A percentile compares a stretch with the other conserved stretches of the same genome.
phyloP scores from a whole-genome alignment of 2,329 filamentous ascomycete genomes.

The Pseudocercospora macadamiae region DNA sequence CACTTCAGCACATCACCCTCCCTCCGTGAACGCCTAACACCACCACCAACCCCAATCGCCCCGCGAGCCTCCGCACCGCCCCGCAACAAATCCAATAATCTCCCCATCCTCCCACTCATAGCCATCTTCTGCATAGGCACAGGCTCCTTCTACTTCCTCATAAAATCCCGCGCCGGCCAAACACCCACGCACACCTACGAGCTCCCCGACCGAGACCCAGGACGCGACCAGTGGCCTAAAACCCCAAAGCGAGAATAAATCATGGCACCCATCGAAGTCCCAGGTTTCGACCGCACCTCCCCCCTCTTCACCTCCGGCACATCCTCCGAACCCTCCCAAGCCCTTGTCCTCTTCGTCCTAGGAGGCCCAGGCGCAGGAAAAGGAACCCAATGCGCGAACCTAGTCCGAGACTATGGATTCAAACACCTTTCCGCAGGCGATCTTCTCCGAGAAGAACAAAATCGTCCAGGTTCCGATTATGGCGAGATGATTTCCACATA shows the following conservation, averaged over 20 bases:
- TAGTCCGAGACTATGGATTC: conserved; percentile 88
- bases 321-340: conserved; percentile 52
- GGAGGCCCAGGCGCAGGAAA: conserved; percentile 95
- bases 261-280: conserved; percentile 30
- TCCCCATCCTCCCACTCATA: conserved; percentile 51
- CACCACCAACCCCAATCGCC: conserved; percentile 15
- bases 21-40: conserved; percentile 6
- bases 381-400: conserved; percentile 89
- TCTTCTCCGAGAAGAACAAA: conserved; percentile 88
- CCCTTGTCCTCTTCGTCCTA: conserved; percentile 95
- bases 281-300: conserved; percentile 41
- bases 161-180: conserved; percentile 45
- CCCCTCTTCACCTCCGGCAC: conserved; percentile 70
- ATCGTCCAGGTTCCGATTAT: conserved; percentile 82
- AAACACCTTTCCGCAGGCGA: conserved; percentile 92
- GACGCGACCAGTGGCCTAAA: conserved; percentile 32
- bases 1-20: conserved; percentile 1
- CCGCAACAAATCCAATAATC: conserved; percentile 34
- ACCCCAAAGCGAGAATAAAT: conserved; percentile 22
- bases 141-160: conserved; percentile 51
- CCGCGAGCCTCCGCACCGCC: conserved; percentile 17
- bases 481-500: conserved; percentile 90
- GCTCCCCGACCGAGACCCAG: conserved; percentile 33
- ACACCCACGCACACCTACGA: conserved; percentile 32
- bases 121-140: conserved; percentile 52